Evolutionary conservation across 1,139 yeast genomes (phyloP), one percentile per base, ranked within the genome.

Genomic region (Torulaspora globosa): DNA sequence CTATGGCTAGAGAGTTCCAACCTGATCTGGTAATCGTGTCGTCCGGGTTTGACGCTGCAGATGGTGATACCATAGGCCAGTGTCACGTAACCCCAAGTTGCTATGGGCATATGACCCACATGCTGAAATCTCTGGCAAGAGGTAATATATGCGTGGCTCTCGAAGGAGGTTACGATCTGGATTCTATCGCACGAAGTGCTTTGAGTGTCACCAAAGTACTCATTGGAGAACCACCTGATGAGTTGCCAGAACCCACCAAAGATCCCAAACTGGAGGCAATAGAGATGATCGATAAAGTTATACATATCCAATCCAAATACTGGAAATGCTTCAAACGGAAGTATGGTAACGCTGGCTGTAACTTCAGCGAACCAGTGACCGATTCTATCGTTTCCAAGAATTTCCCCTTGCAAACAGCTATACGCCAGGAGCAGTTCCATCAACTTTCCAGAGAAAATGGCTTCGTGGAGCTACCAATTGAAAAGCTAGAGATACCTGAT

Each of bases 1-100:
- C 98, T 0, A 80, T 89, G 38, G 85, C 95, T 41, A 70, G 80
- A 47, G 98, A 94, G 62, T 94, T 84, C 59, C 83, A 84, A 59
- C 97, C 99, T 0, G 98, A 94, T 68, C 73, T 94, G 55, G 89
- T 89, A 5, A 87, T 94, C 32, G 83, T 94, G 28, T 87, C 96
- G 35, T 83, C 97, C 0, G 99, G 99, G 0, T 92, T 92, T 61
- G 99, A 92, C 70, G 98, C 98, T 19, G 99, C 99, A 0, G 96
- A 87, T 58, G 98, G 97, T 44, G 99, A 94, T 68, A 83, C 88
- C 47, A 87, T 94, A 55, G 99, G 98, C n/a, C 96, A 94, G 33
- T 92, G 97, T 65, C 95, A 87, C 65, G 95, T 94, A 3, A 78
- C 96, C 0, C 98, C 98, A 1, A 84, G 89, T 36, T 96, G 97